These are phyloP conservation scores for Porcisia deanei DNA, from an alignment of 208 protist species.

Conservation along the genomic window DNA sequence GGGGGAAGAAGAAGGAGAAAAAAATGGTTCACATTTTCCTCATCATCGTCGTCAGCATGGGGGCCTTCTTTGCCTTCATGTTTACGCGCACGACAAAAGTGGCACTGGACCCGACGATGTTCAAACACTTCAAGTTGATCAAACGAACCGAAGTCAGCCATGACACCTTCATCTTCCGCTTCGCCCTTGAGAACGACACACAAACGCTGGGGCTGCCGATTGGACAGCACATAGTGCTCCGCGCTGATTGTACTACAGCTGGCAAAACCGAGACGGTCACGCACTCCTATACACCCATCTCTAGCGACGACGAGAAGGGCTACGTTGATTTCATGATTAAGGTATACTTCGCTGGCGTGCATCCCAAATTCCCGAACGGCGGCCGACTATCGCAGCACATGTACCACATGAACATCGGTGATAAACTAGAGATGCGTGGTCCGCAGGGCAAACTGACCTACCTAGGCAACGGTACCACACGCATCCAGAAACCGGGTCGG, in stretches of 20 bases:
- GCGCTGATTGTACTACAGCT: slow-evolving; percentile 39
- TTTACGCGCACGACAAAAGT: slow-evolving; percentile 28
- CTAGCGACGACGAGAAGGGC: slow-evolving; percentile 84
- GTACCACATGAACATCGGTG: slow-evolving; percentile 76
- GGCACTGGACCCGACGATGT: slow-evolving; percentile 54
- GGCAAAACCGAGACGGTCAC: slow-evolving; percentile 56
- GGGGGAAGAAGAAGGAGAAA: too few species aligned
- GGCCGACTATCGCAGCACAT: slow-evolving; percentile 91
- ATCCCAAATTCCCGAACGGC: slow-evolving; percentile 87
- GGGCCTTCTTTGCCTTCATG: slow-evolving; percentile 31
- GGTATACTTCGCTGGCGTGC: slow-evolving; percentile 85
- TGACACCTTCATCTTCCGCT: slow-evolving; percentile 83
- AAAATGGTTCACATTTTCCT: slow-evolving; percentile 28
- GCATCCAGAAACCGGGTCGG: slow-evolving; percentile 37
- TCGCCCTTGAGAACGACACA: slow-evolving; percentile 52
- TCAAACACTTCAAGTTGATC: slow-evolving; percentile 60
- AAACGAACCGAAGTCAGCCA: slow-evolving; percentile 64
- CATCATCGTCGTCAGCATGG: slow-evolving; percentile 23
- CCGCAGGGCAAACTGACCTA: slow-evolving; percentile 92
- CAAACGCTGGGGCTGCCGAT: slow-evolving; percentile 80
- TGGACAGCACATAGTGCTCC: slow-evolving; percentile 78
- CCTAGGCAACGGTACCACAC: slow-evolving; percentile 42
- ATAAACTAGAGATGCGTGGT: slow-evolving; percentile 85
- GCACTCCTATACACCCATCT: slow-evolving; percentile 93
- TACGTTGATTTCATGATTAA: slow-evolving; percentile 94